These are phyloP conservation scores for Chaetomium sp. DNA, from an alignment of 2,329 filamentous ascomycete genomes.

Conservation along the genomic window DNA sequence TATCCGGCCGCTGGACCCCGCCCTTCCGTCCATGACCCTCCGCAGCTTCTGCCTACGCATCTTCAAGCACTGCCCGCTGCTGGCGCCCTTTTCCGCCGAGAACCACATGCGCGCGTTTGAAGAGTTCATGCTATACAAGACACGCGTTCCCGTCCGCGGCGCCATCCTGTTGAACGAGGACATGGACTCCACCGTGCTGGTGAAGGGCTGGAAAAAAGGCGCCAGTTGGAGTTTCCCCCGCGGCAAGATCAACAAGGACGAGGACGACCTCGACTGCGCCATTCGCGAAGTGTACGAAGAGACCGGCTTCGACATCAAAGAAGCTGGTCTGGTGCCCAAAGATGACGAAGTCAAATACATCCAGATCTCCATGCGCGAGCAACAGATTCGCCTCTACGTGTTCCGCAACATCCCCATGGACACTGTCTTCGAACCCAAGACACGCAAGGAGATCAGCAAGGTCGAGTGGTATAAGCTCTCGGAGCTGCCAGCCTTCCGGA, in stretches of 20 bases:
- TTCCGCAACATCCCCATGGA: constrained; percentile 85
- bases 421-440: constrained; percentile 80
- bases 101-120: constrained; percentile 80
- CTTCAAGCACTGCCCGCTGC: constrained; percentile 87
- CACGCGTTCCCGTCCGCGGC: constrained; percentile 83
- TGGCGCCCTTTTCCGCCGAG: constrained; percentile 71
- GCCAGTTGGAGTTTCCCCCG: constrained; percentile 95
- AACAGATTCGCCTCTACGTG: constrained; percentile 87
- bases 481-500: constrained; percentile 76
- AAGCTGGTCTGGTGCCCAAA: constrained; percentile 67
- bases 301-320: constrained; percentile 77
- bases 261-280: constrained; percentile 88
- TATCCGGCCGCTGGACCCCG: constrained; percentile 80
- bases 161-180: constrained; percentile 85
- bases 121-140: constrained; percentile 91
- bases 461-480: constrained; percentile 91
- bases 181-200: constrained; percentile 92
- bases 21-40: constrained; percentile 77
- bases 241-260: constrained; percentile 97
- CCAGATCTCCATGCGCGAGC: constrained; percentile 82
- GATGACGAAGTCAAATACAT: constrained; percentile 73
- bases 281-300: constrained; percentile 94
- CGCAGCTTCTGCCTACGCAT: constrained; percentile 83
- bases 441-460: constrained; percentile 94
- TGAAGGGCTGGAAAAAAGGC: constrained; percentile 97